Conservation (phyloP, 768 basidiomycete species). For the Amanita inopinata region DNA sequence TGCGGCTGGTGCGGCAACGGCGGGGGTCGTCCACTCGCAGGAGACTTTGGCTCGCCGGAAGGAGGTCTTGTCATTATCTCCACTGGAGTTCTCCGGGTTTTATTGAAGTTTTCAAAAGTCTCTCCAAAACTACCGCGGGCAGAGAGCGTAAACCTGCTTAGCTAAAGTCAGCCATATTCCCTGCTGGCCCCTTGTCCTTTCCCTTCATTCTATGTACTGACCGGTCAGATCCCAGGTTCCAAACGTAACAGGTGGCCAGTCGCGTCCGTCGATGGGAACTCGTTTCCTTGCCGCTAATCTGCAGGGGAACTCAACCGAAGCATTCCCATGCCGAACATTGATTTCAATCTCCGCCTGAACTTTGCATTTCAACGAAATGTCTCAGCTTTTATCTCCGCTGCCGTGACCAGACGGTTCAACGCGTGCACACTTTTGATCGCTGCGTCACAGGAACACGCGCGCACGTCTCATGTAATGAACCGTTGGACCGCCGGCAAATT, state of each 20-base stretch:
- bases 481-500: conserved; percentile 23
- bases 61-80: conserved; percentile 29
- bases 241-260: neutral
- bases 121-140: conserved; percentile 4
- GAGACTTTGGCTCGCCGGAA: conserved; percentile 34
- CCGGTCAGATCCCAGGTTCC: conserved; percentile 1
- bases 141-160: conserved; percentile 28
- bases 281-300: neutral
- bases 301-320: neutral
- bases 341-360: conserved; percentile 26
- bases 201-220: conserved; percentile 11
- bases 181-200: neutral
- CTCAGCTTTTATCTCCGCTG: conserved; percentile 6
- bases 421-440: too few species aligned
- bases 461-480: conserved; percentile 11
- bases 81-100: conserved; percentile 26
- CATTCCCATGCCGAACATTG: conserved; percentile 19
- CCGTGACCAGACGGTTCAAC: too few species aligned
- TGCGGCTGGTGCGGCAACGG: conserved; percentile 40
- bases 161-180: conserved; percentile 19
- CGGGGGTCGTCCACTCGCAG: conserved; percentile 23
- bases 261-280: conserved; percentile 11
- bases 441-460: conserved; percentile 31
- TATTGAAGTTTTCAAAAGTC: conserved; percentile 20
- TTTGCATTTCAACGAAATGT: conserved; percentile 7